Evolutionary conservation across 2,329 filamentous ascomycete genomes (phyloP).

Genomic region (Calonectria hongkongensis): DNA sequence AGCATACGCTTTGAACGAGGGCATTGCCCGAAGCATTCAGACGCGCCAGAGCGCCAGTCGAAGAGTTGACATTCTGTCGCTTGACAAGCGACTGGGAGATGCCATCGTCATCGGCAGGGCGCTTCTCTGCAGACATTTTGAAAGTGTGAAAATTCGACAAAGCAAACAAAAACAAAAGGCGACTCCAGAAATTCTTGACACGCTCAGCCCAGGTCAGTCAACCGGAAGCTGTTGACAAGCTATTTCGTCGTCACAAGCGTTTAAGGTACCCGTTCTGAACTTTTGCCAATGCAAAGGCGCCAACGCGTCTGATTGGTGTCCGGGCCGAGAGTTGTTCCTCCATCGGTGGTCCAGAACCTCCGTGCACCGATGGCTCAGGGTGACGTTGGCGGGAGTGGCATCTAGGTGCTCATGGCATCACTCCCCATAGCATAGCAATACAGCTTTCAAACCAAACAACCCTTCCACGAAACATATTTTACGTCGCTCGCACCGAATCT

Average conservation of each 20-base stretch:
- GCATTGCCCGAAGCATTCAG: slow-evolving; percentile 70
- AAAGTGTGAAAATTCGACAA: not conserved
- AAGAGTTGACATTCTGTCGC: slow-evolving; percentile 82
- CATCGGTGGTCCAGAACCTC: slow-evolving; percentile 49
- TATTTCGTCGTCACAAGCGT: slow-evolving; percentile 33
- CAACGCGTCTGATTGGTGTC: slow-evolving; percentile 53
- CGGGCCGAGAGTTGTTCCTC: slow-evolving; percentile 62
- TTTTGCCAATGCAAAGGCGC: slow-evolving; percentile 47
- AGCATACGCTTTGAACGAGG: slow-evolving; percentile 71
- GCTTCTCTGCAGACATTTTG: slow-evolving; percentile 93
- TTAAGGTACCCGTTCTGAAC: slow-evolving; percentile 41
- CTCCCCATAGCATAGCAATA: slow-evolving; percentile 33
- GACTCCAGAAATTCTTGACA: slow-evolving; percentile 39
- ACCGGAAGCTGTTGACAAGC: slow-evolving; percentile 37
- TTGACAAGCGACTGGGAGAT: slow-evolving; percentile 90
- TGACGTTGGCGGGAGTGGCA: slow-evolving; percentile 44
- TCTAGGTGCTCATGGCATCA: slow-evolving; percentile 38
- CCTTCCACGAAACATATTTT: not conserved
- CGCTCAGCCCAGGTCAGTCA: slow-evolving; percentile 32
- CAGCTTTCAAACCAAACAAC: slow-evolving; percentile 14
- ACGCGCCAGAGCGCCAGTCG: slow-evolving; percentile 68
- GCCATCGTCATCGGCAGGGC: slow-evolving; percentile 88
- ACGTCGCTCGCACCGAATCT: not conserved
- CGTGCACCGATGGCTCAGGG: slow-evolving; percentile 50
- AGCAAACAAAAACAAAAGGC: not conserved